Evolutionary conservation across 176 grass and related monocot genomes (phyloP).

Genomic region (Aegilops sharonensis): DNA sequence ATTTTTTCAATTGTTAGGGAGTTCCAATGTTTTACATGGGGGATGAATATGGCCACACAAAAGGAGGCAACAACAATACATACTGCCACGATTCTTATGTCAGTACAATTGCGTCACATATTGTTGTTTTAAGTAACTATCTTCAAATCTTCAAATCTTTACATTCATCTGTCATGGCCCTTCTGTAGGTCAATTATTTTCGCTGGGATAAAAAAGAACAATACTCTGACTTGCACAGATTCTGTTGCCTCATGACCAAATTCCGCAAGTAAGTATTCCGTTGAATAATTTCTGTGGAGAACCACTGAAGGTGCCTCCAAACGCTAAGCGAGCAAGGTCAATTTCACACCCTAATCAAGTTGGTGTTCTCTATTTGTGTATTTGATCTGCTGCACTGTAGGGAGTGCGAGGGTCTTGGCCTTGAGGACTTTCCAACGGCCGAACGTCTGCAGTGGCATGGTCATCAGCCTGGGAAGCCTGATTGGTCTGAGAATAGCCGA

Average conservation of each 20-base stretch:
- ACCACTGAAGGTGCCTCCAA: background rate
- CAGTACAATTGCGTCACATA: background rate
- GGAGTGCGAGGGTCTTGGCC: slow-evolving; percentile 64
- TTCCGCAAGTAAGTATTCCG: slow-evolving; percentile 59
- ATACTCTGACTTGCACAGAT: slow-evolving; percentile 62
- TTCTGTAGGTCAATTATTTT: slow-evolving; percentile 86
- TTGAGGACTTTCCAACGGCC: slow-evolving; percentile 80
- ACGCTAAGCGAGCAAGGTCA: background rate
- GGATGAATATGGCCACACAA: slow-evolving; percentile 94
- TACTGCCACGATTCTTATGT: slow-evolving; percentile 96
- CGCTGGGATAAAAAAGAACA: slow-evolving; percentile 84
- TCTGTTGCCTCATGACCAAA: slow-evolving; percentile 71
- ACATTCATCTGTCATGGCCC: background rate
- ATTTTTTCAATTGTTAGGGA: slow-evolving; percentile 47
- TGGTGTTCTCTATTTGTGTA: background rate
- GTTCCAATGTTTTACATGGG: slow-evolving; percentile 99
- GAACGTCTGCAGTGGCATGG: slow-evolving; percentile 79
- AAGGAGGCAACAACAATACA: slow-evolving; percentile 97
- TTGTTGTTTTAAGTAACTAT: background rate
- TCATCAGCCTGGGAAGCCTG: slow-evolving; percentile 55
- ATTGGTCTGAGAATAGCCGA: slow-evolving; percentile 81
- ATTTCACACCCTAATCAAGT: background rate
- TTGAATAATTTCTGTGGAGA: background rate
- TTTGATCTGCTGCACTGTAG: slow-evolving; percentile 35
- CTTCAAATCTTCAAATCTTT: background rate